Conservation (phyloP, 78 protist species). For the Planoprotostelium fungivorum region DNA sequence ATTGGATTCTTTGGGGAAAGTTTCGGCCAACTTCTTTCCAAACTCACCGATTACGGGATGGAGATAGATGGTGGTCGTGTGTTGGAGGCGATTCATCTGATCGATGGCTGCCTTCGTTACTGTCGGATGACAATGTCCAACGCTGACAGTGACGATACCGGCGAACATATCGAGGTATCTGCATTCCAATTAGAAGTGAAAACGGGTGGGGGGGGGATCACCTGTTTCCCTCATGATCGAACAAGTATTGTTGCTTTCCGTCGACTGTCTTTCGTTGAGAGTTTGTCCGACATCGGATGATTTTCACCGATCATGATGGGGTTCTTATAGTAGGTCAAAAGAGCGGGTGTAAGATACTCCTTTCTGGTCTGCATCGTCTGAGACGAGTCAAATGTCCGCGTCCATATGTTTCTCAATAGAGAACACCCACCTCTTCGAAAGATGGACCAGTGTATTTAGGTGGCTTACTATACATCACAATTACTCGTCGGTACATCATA, state of each 20-base stretch:
- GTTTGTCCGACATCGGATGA: neutral
- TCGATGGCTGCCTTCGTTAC: slow-evolving; percentile 1
- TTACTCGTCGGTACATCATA: neutral
- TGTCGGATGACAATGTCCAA: slow-evolving; percentile 4
- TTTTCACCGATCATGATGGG: neutral
- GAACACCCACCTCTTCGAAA: neutral
- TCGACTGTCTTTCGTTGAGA: no score
- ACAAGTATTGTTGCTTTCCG: neutral
- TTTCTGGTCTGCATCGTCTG: neutral
- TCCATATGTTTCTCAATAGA: no score
- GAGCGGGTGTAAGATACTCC: neutral
- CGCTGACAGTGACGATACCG: slow-evolving; percentile 14
- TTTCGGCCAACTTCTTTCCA: neutral
- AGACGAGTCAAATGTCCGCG: neutral
- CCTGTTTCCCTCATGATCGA: neutral
- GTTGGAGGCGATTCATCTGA: slow-evolving; percentile 1
- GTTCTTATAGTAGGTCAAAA: slow-evolving; percentile 3
- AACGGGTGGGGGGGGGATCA: neutral
- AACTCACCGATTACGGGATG: neutral
- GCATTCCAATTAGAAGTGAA: neutral
- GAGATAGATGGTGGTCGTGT: slow-evolving; percentile 5
- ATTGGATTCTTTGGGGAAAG: neutral
- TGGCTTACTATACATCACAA: neutral
- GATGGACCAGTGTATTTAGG: neutral
- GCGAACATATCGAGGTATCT: neutral